These are phyloP conservation scores for Aspergillus sclerotiicarbonarius DNA, from an alignment of 495 filamentous ascomycete genomes.

Conservation along the genomic window DNA sequence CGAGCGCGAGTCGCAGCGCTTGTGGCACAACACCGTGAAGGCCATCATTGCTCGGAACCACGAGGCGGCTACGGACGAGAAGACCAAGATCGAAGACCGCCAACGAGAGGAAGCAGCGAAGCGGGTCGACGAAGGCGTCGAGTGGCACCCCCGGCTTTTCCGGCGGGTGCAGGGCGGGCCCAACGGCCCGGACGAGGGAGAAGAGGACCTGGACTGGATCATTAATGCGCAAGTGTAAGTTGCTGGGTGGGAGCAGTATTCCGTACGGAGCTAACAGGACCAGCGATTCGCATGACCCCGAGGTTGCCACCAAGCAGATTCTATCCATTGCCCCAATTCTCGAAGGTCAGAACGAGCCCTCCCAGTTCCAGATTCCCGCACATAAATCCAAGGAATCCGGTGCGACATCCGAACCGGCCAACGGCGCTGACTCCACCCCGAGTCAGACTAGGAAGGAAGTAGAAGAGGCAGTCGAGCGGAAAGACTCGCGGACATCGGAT, in stretches of 20 bases:
- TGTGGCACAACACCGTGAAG: constrained; percentile 78
- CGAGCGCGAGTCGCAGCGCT: constrained; percentile 81
- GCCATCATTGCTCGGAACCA: constrained; percentile 85
- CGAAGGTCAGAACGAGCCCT: constrained; percentile 58
- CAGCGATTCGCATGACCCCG: constrained; percentile 67
- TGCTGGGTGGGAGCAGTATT: neutral
- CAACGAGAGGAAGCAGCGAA: constrained; percentile 87
- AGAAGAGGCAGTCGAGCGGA: constrained; percentile 34
- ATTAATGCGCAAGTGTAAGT: constrained; percentile 84
- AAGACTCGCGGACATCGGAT: constrained; percentile 48
- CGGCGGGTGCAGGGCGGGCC: constrained; percentile 68
- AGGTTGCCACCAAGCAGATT: constrained; percentile 80
- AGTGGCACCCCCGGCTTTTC: constrained; percentile 90
- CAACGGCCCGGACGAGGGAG: constrained; percentile 74
- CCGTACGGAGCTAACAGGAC: neutral
- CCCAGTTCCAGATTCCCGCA: constrained; percentile 43
- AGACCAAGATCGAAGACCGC: constrained; percentile 87
- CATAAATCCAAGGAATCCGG: constrained; percentile 20
- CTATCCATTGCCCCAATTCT: constrained; percentile 83
- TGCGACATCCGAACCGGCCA: constrained; percentile 12
- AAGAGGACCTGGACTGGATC: constrained; percentile 91
- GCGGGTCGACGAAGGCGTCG: constrained; percentile 74
- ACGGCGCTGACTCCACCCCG: constrained; percentile 8
- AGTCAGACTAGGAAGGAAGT: constrained; percentile 13
- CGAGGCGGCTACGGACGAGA: constrained; percentile 87